Evolutionary conservation across 2,329 filamentous ascomycete species (phyloP).

Genomic region (Pseudodiploospora longispora): DNA sequence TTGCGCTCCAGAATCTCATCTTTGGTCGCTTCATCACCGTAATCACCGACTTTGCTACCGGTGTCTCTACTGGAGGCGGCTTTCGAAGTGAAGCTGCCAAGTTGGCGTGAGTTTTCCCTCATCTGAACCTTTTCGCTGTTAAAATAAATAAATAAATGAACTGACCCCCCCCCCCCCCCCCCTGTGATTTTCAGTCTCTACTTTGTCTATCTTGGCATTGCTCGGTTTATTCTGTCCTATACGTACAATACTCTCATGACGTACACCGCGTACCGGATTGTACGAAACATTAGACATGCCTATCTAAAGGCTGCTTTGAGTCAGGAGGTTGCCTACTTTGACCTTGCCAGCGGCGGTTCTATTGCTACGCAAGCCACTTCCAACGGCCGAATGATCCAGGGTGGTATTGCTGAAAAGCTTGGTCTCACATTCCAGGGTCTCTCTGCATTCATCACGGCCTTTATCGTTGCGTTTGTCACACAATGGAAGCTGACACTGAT

Average conservation of each 20-base stretch:
- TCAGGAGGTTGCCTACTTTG: constrained; percentile 43
- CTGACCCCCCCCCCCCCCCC: too few species aligned
- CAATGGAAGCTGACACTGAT: constrained; percentile 39
- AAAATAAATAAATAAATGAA: constrained; percentile 32
- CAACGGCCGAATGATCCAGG: constrained; percentile 34
- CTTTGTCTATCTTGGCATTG: constrained; percentile 52
- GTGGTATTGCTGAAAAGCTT: constrained; percentile 33
- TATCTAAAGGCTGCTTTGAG: constrained; percentile 43
- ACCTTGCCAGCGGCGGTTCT: constrained; percentile 33
- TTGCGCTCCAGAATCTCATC: constrained; percentile 31
- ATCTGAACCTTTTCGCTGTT: constrained; percentile 33
- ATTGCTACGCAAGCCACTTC: constrained; percentile 35
- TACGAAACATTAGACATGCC: constrained; percentile 37
- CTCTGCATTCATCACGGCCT: constrained; percentile 29
- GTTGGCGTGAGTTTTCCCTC: constrained; percentile 20
- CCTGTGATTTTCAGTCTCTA: constrained; percentile 34
- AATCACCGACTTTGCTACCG: constrained; percentile 24
- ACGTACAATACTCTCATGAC: constrained; percentile 36
- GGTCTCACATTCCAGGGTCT: constrained; percentile 30
- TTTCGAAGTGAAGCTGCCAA: constrained; percentile 23
- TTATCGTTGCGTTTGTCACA: constrained; percentile 30
- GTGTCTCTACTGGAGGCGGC: constrained; percentile 14
- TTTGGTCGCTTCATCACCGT: constrained; percentile 29
- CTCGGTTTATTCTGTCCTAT: constrained; percentile 42
- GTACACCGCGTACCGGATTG: constrained; percentile 42